Base-by-base conservation (phyloP, 2,329 filamentous ascomycete genomes). In the Ceratocystis papillata region DNA sequence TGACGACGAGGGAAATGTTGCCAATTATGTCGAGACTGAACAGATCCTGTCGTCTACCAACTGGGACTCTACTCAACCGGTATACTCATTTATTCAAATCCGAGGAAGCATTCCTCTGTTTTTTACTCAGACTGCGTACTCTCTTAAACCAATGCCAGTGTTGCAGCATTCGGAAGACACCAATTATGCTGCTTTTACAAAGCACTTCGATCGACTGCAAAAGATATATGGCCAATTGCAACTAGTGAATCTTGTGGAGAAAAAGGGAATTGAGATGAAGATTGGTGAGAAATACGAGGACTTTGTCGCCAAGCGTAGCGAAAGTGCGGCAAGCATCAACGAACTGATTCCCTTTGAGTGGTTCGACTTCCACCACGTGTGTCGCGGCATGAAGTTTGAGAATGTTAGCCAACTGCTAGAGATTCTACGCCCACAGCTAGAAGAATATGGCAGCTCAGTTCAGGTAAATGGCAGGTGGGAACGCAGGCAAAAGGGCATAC, bases 321-420 rank as follows among this genome's bases (percentile, higher is more conserved):
- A 86, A 6, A 62, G 75, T 1, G 70, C 30, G n/a, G 44, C 25
- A 20, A 44, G 28, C 17, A 61, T 22, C 17, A 44, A 65, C 30
- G 37, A 67, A 22, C 46, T 61, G 1, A 71, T 74, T 6, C 81
- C 79, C 0, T 95, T 96, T 72, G 90, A 96, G 73, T 99, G 94
- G 94, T 99, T 97, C 71, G 94, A 99, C 73, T 99, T 99, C 72
- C 94, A 97, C 74, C 81, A 85, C 20, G 89, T 89, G 33, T 97
- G 94, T 72, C 87, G 90, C 17, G 94, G 94, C 0, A 96, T 99
- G 93, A 95, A 90, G 71, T 99, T 97, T 72, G 93, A 97, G 72
- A 97, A 97, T 67, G 92, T 97, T 12, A 88, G 86, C 66, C 79
- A 87, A 33, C 81, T 99, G 1, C 80, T 99, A 64, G 82, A 90